Evolutionary conservation across 352 stramenopile genomes (phyloP), one percentile per base, ranked within the genome.

Genomic region (Aphanomyces stellatus): DNA sequence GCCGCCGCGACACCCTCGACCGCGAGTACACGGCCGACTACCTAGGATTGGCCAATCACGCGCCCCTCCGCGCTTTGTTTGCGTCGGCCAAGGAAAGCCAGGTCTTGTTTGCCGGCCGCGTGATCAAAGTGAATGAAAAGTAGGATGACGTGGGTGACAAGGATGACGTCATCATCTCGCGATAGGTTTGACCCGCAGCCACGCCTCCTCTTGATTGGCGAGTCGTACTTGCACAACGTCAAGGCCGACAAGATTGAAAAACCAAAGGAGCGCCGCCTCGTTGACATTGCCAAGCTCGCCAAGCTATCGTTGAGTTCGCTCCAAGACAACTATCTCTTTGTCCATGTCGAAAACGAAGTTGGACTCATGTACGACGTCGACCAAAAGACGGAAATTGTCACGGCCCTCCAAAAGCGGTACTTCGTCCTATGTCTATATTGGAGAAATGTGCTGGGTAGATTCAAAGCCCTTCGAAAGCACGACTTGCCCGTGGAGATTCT

Each of bases 211-310:
- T 79, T 93, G 66, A 83, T 93, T 24, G 82, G 76, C 37, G 79
- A 90, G 62, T 80, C 76, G 59, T 73, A 82, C 43, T 76, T 93
- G n/a, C 88, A 86, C 73, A 93, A 93, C 71, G 68, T 93, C 62
- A 91, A 91, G 75, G 83, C 81, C 24, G 78, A 88, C 75, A 88
- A 90, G 72, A 81, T 91, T 41, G 79, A 90, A 56, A 79, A 91
- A 69, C 85, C 83, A 1, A 91, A 91, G 74, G 82, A 91, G 66
- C 82, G 85, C 43, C 82, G 85, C 51, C 71, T 81, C 56, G 80
- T 93, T 60, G 80, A 88, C 25, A 69, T 93, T 40, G 69, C 74
- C 10, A 72, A 74, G 62, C 71, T 93, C 46, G 74, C 80, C 22
- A 76, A 78, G 31, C 63, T 93, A 31, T 74, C 81, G 15, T 83